Conservation (phyloP, 1,284 basidiomycete genomes). For the Trichosporon sp. region DNA sequence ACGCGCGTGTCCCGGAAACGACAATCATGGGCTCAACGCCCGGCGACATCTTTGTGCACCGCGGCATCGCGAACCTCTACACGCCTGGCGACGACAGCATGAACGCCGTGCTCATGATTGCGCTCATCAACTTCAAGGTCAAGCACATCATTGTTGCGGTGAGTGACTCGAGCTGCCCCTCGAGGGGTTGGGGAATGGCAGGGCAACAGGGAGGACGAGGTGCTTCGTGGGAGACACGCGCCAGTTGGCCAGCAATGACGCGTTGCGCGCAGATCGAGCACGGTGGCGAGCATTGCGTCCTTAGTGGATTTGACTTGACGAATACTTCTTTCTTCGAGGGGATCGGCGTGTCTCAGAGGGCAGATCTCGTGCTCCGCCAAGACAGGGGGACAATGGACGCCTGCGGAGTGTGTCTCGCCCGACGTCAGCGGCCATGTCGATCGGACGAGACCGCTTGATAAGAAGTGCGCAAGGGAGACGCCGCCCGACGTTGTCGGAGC, state of each 20-base stretch:
- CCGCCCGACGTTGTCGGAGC: neutral
- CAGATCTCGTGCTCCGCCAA: neutral
- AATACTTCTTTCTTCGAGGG: neutral
- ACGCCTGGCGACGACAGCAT: constrained; percentile 42
- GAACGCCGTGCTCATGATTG: constrained; percentile 46
- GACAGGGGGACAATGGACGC: neutral
- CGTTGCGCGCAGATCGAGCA: neutral
- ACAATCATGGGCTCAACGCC: constrained; percentile 45
- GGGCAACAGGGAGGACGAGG: too few relatives aligned
- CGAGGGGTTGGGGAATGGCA: neutral
- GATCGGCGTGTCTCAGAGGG: neutral
- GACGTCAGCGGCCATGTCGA: neutral
- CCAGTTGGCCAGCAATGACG: too few relatives aligned
- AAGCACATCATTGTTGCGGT: constrained; percentile 47
- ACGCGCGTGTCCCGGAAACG: constrained; percentile 47
- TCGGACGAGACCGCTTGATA: neutral
- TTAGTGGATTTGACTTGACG: neutral
- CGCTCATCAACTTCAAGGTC: constrained; percentile 46
- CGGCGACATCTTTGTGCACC: constrained; percentile 47
- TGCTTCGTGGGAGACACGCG: too few relatives aligned
- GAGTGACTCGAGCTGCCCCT: constrained; percentile 13
- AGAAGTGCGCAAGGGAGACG: neutral
- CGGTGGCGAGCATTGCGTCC: neutral
- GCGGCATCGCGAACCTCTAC: constrained; percentile 47
- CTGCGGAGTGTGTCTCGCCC: neutral